phyloP scores from a whole-genome alignment of 2,329 filamentous ascomycete species.

The Epichloe uncinata region DNA sequence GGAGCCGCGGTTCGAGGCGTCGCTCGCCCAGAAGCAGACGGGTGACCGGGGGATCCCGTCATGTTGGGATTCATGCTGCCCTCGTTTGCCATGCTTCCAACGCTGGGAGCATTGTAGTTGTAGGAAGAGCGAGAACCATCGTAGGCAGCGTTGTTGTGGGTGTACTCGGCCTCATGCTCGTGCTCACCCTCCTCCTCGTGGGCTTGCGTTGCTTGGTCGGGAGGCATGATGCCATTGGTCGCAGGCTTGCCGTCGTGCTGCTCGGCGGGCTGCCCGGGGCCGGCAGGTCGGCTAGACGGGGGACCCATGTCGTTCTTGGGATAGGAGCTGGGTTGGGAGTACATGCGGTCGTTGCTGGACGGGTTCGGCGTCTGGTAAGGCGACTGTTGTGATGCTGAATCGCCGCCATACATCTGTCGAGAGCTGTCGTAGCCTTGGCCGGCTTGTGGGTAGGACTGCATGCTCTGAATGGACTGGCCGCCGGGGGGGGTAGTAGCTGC shows the following conservation, averaged over 20 bases:
- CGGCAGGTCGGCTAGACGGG: constrained; percentile 49
- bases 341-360: constrained; percentile 50
- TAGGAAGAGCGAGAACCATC: constrained; percentile 61
- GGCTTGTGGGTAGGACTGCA: constrained; percentile 61
- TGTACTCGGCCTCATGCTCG: constrained; percentile 73
- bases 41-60: constrained; percentile 66
- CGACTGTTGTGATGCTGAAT: constrained; percentile 52
- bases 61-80: constrained; percentile 75
- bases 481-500: constrained; percentile 89
- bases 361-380: constrained; percentile 55
- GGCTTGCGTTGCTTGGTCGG: constrained; percentile 33
- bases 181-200: constrained; percentile 59
- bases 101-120: constrained; percentile 59
- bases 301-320: constrained; percentile 84
- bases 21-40: constrained; percentile 68
- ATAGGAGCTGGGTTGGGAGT: constrained; percentile 54
- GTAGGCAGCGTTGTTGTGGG: constrained; percentile 67
- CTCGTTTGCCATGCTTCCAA: constrained; percentile 55
- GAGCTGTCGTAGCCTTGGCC: constrained; percentile 63
- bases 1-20: constrained; percentile 70
- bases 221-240: constrained; percentile 56
- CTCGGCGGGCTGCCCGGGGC: constrained; percentile 45
- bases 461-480: constrained; percentile 52
- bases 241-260: constrained; percentile 47
- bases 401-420: constrained; percentile 67